Evolutionary conservation across 306 rosid genomes (phyloP).

Genomic region (Fragaria nilgerrensis): DNA sequence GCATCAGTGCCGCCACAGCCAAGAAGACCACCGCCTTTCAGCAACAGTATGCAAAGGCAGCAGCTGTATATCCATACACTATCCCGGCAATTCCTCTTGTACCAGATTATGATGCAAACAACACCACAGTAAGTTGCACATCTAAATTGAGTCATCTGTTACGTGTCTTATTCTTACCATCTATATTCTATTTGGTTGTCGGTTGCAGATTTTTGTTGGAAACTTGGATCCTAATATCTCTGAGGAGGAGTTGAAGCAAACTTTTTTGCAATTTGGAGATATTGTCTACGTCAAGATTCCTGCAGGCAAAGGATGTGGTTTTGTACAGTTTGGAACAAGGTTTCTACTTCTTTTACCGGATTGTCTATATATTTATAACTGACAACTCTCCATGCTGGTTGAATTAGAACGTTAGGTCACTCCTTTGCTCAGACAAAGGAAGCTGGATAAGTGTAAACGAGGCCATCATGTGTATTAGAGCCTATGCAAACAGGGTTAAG

Average conservation of each 20-base stretch:
- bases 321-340: conserved; percentile 83
- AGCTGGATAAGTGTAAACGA: not conserved
- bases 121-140: conserved; percentile 66
- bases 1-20: conserved; percentile 87
- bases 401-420: not conserved
- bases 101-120: conserved; percentile 63
- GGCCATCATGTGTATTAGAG: conserved; percentile 11
- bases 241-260: conserved; percentile 85
- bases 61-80: conserved; percentile 68
- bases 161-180: conserved; percentile 21
- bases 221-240: conserved; percentile 77
- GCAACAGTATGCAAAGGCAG: conserved; percentile 1
- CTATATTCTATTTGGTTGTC: conserved; percentile 1
- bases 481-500: not conserved
- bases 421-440: conserved; percentile 7
- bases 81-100: conserved; percentile 50
- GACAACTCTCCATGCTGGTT: not conserved
- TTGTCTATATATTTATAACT: conserved; percentile 4
- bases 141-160: conserved; percentile 7
- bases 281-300: conserved; percentile 66
- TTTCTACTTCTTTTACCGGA: conserved; percentile 23
- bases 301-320: conserved; percentile 80
- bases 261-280: conserved; percentile 80
- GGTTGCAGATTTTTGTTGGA: conserved; percentile 70
- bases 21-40: conserved; percentile 65